Evolutionary conservation across 2,329 filamentous ascomycete genomes (phyloP).

Genomic region (Pseudogymnoascus sp.): DNA sequence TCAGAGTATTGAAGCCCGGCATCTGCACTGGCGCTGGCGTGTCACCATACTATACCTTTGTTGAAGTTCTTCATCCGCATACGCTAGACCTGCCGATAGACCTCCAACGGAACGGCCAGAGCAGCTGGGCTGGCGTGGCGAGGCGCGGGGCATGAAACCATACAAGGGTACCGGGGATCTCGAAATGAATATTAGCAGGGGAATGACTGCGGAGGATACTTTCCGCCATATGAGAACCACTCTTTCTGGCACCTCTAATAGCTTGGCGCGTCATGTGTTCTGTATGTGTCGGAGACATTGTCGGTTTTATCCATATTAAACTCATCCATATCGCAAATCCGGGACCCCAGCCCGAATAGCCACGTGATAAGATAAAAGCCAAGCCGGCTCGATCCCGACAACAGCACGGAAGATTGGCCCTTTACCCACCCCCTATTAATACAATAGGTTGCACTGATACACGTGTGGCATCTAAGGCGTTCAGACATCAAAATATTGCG

Average conservation of each 20-base stretch:
- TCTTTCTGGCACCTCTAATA: neutral
- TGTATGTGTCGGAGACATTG: neutral
- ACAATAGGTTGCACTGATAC: neutral
- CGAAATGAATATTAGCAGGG: neutral
- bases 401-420: neutral
- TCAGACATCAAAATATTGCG: neutral
- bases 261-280: neutral
- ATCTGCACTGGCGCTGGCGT: neutral
- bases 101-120: neutral
- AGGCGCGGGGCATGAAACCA: neutral
- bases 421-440: neutral
- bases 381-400: neutral
- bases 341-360: neutral
- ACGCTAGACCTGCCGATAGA: neutral
- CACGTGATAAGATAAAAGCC: slow-evolving; percentile 1
- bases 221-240: slow-evolving; percentile 1
- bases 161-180: neutral
- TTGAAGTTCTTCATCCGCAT: neutral
- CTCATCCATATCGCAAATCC: neutral
- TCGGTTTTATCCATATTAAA: slow-evolving; percentile 7
- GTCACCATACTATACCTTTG: neutral
- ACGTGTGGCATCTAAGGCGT: neutral
- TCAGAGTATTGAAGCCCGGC: neutral
- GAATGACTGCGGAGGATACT: neutral
- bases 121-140: neutral